Conservation (phyloP, 192 early-diverging fungal species). For the Phlyctochytrium planicorne region DNA sequence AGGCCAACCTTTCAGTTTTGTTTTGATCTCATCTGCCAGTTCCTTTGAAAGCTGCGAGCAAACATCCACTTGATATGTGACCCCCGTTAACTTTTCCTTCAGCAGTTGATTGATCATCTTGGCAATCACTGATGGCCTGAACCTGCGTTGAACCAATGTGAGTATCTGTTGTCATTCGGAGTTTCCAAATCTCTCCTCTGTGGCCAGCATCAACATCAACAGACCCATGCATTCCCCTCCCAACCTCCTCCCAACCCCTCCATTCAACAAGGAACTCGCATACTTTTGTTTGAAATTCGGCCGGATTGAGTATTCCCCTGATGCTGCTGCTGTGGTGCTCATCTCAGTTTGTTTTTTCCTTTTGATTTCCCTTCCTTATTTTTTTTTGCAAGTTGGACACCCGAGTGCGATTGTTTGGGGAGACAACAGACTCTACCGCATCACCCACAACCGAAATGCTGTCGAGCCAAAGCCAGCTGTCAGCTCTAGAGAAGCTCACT, state of each 20-base stretch:
- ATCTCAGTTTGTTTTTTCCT: no score
- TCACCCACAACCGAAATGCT: no score
- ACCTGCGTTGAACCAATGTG: conserved; percentile 29
- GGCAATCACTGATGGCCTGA: conserved; percentile 47
- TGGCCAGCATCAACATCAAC: no score
- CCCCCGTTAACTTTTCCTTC: conserved; percentile 40
- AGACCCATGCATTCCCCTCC: background rate
- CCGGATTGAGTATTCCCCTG: conserved; percentile 44
- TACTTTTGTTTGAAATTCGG: conserved; percentile 65
- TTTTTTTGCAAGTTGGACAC: no score
- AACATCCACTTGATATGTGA: conserved; percentile 45
- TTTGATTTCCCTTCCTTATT: background rate
- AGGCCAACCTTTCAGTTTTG: conserved; percentile 53
- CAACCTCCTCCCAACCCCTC: no score
- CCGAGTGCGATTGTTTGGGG: no score
- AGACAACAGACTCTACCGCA: no score
- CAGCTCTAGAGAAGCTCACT: no score
- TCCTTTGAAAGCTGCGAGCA: conserved; percentile 55
- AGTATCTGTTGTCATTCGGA: background rate
- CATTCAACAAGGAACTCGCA: background rate
- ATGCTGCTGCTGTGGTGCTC: no score
- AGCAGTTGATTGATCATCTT: conserved; percentile 51
- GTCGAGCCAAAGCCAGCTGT: no score
- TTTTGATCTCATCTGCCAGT: conserved; percentile 62
- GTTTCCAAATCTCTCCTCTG: background rate